Conservation (phyloP, 2,329 filamentous ascomycete species). For the Pseudogymnoascus sp. region DNA sequence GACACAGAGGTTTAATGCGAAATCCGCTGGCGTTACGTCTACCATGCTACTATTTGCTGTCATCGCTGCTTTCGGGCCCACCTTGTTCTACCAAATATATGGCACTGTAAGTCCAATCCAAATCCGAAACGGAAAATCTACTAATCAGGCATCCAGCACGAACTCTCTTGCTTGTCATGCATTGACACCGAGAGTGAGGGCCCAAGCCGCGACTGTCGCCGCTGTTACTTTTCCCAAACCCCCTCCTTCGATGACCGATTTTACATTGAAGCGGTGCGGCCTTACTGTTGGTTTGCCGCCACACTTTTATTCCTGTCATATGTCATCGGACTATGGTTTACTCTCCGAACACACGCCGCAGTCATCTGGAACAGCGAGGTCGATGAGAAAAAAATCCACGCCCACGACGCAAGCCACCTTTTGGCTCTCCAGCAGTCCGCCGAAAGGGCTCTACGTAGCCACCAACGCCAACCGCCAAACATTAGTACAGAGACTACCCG, state of each 20-base stretch:
- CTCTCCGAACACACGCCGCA: slow-evolving; percentile 86
- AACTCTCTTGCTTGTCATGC: slow-evolving; percentile 73
- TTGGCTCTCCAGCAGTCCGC: slow-evolving; percentile 16
- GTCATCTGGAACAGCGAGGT: slow-evolving; percentile 89
- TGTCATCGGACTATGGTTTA: slow-evolving; percentile 89
- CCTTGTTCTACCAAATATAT: slow-evolving; percentile 97
- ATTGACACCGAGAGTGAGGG: slow-evolving; percentile 36
- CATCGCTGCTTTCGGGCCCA: slow-evolving; percentile 90
- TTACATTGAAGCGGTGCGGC: slow-evolving; percentile 81
- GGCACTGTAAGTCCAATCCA: slow-evolving; percentile 56
- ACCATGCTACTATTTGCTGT: slow-evolving; percentile 97
- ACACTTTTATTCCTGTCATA: slow-evolving; percentile 85
- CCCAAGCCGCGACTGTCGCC: slow-evolving; percentile 64
- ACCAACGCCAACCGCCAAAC: slow-evolving; percentile 20
- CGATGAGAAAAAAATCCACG: slow-evolving; percentile 60
- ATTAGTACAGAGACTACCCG: slow-evolving; percentile 18
- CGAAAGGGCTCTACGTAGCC: slow-evolving; percentile 17
- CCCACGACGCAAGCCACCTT: slow-evolving; percentile 22
- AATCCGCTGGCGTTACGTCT: slow-evolving; percentile 89
- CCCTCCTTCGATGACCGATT: slow-evolving; percentile 81
- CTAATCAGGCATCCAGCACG: slow-evolving; percentile 53
- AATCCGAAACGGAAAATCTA: slow-evolving; percentile 9
- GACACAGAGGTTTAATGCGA: slow-evolving; percentile 95
- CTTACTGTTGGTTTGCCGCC: slow-evolving; percentile 87
- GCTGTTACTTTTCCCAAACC: slow-evolving; percentile 87